These are phyloP conservation scores for Auricularia sp. DNA, from an alignment of 768 basidiomycete genomes.

Conservation along the genomic window DNA sequence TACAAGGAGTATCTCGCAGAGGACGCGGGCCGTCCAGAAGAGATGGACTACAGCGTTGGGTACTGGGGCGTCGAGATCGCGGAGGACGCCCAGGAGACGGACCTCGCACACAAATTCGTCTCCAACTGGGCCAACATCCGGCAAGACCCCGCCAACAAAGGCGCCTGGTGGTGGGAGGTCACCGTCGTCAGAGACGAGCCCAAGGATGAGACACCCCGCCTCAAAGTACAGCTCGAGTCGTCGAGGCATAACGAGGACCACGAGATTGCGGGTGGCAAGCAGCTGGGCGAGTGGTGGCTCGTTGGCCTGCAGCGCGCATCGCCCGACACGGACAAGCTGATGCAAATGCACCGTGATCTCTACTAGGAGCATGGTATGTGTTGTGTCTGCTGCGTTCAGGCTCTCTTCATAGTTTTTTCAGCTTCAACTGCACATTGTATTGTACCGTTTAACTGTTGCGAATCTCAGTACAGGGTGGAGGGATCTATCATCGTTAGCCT, in stretches of 20 bases:
- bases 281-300: conserved; percentile 1
- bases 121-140: background rate
- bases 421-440: too few relatives aligned
- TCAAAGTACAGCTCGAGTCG: background rate
- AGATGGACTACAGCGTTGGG: background rate
- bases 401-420: too few relatives aligned
- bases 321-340: background rate
- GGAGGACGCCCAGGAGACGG: background rate
- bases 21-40: background rate
- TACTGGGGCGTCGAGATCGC: background rate
- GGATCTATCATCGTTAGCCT: too few relatives aligned
- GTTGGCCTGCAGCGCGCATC: background rate
- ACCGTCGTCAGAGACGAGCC: background rate
- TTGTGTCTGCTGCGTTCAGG: too few relatives aligned
- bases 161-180: background rate
- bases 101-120: background rate
- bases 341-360: background rate
- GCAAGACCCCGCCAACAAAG: background rate
- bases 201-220: background rate
- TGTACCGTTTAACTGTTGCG: too few relatives aligned
- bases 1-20: background rate
- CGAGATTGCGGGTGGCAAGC: background rate
- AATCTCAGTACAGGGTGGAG: too few relatives aligned
- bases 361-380: background rate
- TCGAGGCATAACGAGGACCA: background rate